Evolutionary conservation across 2,329 filamentous ascomycete genomes (phyloP).

Genomic region (Akanthomyces uredinophilus): DNA sequence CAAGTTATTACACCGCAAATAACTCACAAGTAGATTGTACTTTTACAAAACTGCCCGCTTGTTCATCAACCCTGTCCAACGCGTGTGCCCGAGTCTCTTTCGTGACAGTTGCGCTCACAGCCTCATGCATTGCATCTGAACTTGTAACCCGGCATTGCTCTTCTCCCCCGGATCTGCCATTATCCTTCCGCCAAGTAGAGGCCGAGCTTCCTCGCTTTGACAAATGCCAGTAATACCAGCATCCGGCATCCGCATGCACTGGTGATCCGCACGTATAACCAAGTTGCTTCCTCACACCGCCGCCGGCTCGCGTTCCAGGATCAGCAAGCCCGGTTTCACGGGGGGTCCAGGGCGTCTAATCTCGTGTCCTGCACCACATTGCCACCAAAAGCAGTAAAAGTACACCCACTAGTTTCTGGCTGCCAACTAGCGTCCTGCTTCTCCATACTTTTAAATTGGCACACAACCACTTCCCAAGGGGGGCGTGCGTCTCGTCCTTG

Average conservation of each 20-base stretch:
- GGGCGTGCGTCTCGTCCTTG: not conserved
- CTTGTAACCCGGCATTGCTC: not conserved
- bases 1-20: too few species aligned
- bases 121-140: not conserved
- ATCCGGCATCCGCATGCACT: too few species aligned
- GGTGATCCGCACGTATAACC: too few species aligned
- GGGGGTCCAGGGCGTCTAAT: not conserved
- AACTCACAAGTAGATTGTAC: too few species aligned
- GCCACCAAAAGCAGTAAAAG: not conserved
- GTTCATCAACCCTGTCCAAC: too few species aligned
- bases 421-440: not conserved
- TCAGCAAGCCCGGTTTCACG: slow-evolving; percentile 5
- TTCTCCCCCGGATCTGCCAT: not conserved
- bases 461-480: not conserved
- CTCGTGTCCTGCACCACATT: not conserved
- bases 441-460: slow-evolving; percentile 17
- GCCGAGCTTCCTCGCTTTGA: too few species aligned
- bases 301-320: not conserved
- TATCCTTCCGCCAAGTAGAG: too few species aligned
- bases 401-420: not conserved
- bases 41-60: too few species aligned
- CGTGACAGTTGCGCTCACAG: too few species aligned
- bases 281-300: not conserved
- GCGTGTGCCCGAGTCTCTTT: too few species aligned
- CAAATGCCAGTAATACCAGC: too few species aligned